These are phyloP conservation scores for Elsinoe perseae DNA, from an alignment of 2,329 filamentous ascomycete species.

Conservation along the genomic window DNA sequence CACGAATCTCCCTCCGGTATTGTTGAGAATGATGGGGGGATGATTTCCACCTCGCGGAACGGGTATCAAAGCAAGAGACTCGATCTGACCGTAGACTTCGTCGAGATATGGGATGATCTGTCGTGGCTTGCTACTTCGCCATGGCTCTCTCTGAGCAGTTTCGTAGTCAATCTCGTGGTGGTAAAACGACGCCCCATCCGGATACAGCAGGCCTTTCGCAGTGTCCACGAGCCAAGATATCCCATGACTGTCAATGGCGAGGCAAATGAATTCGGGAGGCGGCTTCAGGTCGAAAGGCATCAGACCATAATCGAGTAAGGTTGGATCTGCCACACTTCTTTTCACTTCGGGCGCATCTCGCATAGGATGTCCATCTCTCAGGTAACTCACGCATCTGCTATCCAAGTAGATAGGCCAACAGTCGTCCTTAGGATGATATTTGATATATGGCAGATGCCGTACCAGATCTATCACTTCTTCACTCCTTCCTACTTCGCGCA, in stretches of 20 bases:
- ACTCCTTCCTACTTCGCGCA: too few relatives aligned
- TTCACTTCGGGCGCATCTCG: too few relatives aligned
- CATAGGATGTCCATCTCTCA: too few relatives aligned
- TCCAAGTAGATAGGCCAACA: too few relatives aligned
- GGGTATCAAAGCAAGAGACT: not conserved
- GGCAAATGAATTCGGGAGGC: not conserved
- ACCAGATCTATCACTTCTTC: too few relatives aligned
- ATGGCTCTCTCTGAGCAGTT: not conserved
- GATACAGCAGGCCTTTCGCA: not conserved
- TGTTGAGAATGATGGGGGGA: too few relatives aligned
- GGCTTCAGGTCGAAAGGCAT: not conserved
- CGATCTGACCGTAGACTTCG: not conserved
- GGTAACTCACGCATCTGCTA: too few relatives aligned
- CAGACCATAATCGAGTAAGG: not conserved
- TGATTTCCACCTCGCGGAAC: too few relatives aligned
- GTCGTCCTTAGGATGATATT: too few relatives aligned
- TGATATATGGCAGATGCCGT: too few relatives aligned
- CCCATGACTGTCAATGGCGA: not conserved
- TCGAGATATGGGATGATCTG: not conserved
- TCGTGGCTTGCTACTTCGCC: not conserved
- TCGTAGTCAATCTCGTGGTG: not conserved
- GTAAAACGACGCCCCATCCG: not conserved
- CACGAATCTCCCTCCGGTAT: not conserved
- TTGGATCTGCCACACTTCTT: not conserved
- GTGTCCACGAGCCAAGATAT: not conserved